Evolutionary conservation across 345 rosid genomes (phyloP).

Genomic region (Citrus trifoliata): DNA sequence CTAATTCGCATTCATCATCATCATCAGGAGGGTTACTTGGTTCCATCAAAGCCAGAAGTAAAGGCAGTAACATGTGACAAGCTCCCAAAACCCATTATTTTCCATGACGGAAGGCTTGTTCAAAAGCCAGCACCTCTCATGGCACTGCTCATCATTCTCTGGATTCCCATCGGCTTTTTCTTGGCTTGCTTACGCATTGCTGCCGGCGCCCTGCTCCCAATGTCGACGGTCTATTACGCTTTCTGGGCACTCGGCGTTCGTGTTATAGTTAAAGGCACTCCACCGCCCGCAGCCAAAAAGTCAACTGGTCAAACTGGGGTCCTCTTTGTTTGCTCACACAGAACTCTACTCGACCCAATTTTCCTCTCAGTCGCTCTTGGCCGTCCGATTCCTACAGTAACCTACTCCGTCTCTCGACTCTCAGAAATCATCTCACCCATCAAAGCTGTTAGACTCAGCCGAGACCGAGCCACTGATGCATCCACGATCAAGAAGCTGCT

Average conservation of each 20-base stretch:
- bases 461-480: slow-evolving; percentile 69
- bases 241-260: slow-evolving; percentile 64
- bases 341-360: slow-evolving; percentile 75
- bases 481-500: slow-evolving; percentile 57
- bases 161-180: slow-evolving; percentile 74
- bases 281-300: slow-evolving; percentile 42
- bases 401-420: slow-evolving; percentile 73
- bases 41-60: slow-evolving; percentile 28
- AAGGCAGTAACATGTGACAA: slow-evolving; percentile 30
- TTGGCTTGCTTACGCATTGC: slow-evolving; percentile 54
- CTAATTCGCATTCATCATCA: no score
- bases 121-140: slow-evolving; percentile 62
- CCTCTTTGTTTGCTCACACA: slow-evolving; percentile 65
- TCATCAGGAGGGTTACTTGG: slow-evolving; percentile 41
- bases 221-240: slow-evolving; percentile 55
- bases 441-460: slow-evolving; percentile 58
- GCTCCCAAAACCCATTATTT: slow-evolving; percentile 61
- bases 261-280: slow-evolving; percentile 58
- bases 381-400: slow-evolving; percentile 69
- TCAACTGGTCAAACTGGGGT: slow-evolving; percentile 36
- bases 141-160: slow-evolving; percentile 53
- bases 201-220: slow-evolving; percentile 63
- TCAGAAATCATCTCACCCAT: slow-evolving; percentile 82
- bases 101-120: slow-evolving; percentile 85
- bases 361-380: slow-evolving; percentile 70